Evolutionary conservation across 2,329 filamentous ascomycete species (phyloP), one percentile per base, ranked within the genome.

Genomic region (Trichoderma asperellum): DNA sequence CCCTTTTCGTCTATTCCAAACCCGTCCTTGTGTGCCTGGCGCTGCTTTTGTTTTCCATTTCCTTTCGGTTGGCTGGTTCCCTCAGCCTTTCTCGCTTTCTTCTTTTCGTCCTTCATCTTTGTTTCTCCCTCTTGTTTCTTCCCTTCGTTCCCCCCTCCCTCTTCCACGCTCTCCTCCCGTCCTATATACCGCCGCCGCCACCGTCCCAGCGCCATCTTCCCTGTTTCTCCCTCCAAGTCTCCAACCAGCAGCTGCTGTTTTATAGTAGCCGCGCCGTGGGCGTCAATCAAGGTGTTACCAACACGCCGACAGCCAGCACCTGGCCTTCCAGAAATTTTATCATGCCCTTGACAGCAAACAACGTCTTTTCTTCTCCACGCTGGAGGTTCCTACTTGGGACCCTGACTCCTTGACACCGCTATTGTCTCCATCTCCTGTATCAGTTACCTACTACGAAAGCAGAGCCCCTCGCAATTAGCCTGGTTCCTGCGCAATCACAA

Each of bases 331-430:
- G 72, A 74, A 68, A 70, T 72, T 74, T 73, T 79, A 81, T 80
- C 77, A 81, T 81, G 80, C 80, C 75, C 78, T 75, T 76, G 73
- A 77, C 79, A 77, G 75, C 74, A 73, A 74, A 72, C 71, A 77
- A 78, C 68, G 76, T 77, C 75, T 77, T 75, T 75, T 76, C 76
- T 75, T 81, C 79, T 81, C 79, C 80, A 74, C 76, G 75, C 73
- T 76, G 80, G 80, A 81, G 80, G 72, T 79, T 81, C 70, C 74
- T 79, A 70, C 79, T 79, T 71, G 78, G 79, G 79, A 76, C 78
- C 70, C 73, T 76, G 74, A 79, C 79, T 71, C 79, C 79, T 74
- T 81, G 80, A 81, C 78, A 77, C 43, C 49, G 53, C 49, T 49
- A 27, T 29, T 35, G 11, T 11, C 43, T 18, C 52, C 24, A 11